Percentiles rank a stretch among this genome's conserved stretches.
These are phyloP conservation scores for Candida oleophila DNA, from an alignment of 805 yeast genomes.

Conservation along the genomic window DNA sequence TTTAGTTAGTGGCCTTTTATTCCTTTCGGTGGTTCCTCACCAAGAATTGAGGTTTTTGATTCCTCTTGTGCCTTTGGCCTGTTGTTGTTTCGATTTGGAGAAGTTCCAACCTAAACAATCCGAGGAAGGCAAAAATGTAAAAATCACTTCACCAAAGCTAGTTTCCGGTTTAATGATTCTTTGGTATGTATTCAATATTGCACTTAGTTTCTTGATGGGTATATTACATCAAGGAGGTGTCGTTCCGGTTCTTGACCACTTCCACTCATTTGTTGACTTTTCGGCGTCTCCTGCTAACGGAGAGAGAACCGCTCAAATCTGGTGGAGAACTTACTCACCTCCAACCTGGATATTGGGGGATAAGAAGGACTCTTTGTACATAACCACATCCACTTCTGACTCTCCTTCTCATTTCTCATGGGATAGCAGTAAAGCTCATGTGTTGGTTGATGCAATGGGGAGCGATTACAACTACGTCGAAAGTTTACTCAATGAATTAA, in stretches of 20 bases:
- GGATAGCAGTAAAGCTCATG: constrained; percentile 9
- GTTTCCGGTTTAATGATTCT: constrained; percentile 25
- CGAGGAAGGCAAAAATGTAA: neutral
- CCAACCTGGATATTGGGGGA: constrained; percentile 78
- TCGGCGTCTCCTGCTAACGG: neutral
- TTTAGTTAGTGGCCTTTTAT: constrained; percentile 56
- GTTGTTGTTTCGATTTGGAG: constrained; percentile 54
- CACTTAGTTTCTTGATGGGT: constrained; percentile 70
- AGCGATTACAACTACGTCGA: constrained; percentile 24
- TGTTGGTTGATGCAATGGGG: constrained; percentile 52
- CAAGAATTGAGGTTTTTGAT: constrained; percentile 89
- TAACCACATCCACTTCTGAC: constrained; percentile 14
- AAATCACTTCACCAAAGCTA: constrained; percentile 3
- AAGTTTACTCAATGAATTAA: constrained; percentile 11
- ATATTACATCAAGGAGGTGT: constrained; percentile 89
- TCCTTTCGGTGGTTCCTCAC: constrained; percentile 78
- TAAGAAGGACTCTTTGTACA: constrained; percentile 11
- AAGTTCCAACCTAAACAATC: constrained; percentile 9
- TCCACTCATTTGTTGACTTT: constrained; percentile 26
- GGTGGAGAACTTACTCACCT: constrained; percentile 96
- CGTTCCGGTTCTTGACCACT: constrained; percentile 55
- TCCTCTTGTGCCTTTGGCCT: constrained; percentile 73
- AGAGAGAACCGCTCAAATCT: constrained; percentile 48
- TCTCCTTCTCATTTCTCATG: constrained; percentile 3
- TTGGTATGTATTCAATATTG: constrained; percentile 67